A percentile compares a stretch with the other conserved stretches of the same genome.
Evolutionary conservation across 2,329 filamentous ascomycete species (phyloP).

Genomic region (Aspergillus ochraceus): DNA sequence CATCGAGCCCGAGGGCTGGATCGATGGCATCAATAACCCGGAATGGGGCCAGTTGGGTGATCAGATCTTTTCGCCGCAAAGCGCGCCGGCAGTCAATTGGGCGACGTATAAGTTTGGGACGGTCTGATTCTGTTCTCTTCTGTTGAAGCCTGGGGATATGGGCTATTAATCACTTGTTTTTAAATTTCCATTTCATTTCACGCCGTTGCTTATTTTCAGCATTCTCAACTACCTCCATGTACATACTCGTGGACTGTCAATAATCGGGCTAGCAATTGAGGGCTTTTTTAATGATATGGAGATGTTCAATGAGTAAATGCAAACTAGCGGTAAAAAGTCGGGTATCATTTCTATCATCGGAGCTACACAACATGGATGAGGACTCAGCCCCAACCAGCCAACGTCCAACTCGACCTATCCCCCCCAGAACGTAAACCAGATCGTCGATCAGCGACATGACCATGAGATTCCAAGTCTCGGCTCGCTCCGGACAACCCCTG

Average conservation of each 20-base stretch:
- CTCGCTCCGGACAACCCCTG: slow-evolving; percentile 49
- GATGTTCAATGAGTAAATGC: no score
- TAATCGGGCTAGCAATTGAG: background rate
- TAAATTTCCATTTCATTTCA: background rate
- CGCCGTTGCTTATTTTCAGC: background rate
- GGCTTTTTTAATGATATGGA: background rate
- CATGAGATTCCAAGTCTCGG: slow-evolving; percentile 40
- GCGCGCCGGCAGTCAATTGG: slow-evolving; percentile 43
- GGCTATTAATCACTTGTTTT: background rate
- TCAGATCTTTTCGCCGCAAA: slow-evolving; percentile 43
- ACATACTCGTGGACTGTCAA: background rate
- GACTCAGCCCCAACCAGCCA: slow-evolving; percentile 47
- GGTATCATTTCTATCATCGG: background rate
- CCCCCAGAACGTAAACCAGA: slow-evolving; percentile 39
- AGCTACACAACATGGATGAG: background rate
- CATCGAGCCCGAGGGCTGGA: slow-evolving; percentile 90
- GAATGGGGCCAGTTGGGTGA: slow-evolving; percentile 68
- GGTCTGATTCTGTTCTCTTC: slow-evolving; percentile 21
- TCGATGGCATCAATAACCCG: slow-evolving; percentile 89
- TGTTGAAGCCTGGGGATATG: background rate
- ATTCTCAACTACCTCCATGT: background rate
- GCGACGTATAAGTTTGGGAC: slow-evolving; percentile 48
- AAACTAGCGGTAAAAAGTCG: background rate
- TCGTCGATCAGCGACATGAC: slow-evolving; percentile 38
- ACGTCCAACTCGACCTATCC: slow-evolving; percentile 51